phyloP scores from a whole-genome alignment of 2,329 filamentous ascomycete species.

The Microdochium trichocladiopsis region DNA sequence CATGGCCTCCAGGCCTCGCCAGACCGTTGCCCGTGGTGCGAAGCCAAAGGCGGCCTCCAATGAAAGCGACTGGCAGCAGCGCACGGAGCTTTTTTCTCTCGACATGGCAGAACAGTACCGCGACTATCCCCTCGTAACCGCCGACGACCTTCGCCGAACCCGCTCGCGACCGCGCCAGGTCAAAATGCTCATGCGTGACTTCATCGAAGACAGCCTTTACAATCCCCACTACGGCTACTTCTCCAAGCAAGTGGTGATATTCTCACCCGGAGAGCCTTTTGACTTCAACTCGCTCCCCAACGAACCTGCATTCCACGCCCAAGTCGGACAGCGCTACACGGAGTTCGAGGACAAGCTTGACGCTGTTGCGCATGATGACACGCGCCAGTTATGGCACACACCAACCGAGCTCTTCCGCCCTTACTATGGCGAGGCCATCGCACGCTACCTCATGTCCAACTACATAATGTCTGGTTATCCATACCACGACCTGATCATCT shows the following conservation, averaged over 20 bases:
- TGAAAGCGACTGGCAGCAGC: constrained; percentile 80
- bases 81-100: constrained; percentile 64
- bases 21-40: constrained; percentile 12
- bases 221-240: constrained; percentile 96
- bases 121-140: constrained; percentile 76
- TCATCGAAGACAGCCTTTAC: constrained; percentile 94
- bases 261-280: constrained; percentile 86
- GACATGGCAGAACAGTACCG: constrained; percentile 78
- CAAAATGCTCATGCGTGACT: constrained; percentile 96
- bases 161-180: constrained; percentile 75
- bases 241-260: constrained; percentile 93
- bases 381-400: constrained; percentile 94
- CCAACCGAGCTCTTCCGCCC: constrained; percentile 95
- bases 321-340: constrained; percentile 73
- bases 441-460: constrained; percentile 91
- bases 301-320: constrained; percentile 74
- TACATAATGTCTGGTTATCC: constrained; percentile 92
- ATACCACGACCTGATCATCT: constrained; percentile 94
- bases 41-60: constrained; percentile 23
- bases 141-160: constrained; percentile 65
- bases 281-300: constrained; percentile 75
- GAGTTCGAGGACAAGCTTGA: constrained; percentile 89
- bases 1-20: constrained; percentile 15
- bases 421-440: constrained; percentile 94
- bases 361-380: constrained; percentile 58